Evolutionary conservation across 805 yeast genomes (phyloP), one percentile per base, ranked within the genome.

Genomic region (Candida corydali): DNA sequence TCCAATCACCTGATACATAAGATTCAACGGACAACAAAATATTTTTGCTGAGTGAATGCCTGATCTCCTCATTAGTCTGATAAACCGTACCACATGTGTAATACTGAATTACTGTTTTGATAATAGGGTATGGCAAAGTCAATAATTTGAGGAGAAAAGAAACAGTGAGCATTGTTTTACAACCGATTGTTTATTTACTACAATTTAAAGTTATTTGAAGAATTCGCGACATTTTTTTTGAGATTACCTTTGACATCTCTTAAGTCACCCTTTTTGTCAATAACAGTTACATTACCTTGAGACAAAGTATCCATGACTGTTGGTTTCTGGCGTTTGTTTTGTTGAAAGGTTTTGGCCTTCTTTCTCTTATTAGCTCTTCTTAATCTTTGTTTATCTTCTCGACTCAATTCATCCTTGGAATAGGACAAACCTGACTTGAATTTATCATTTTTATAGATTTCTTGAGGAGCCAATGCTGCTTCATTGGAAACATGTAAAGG

Each of bases 401-500:
- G 75, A 9, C 82, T 71, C 57, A 89, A 66, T 59, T 89, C 98
- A 39, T 76, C 83, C 59, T 84, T 83, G 9, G 94, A 75, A 63
- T 84, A 77, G 3, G 87, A 80, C 46, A 83, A 72, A 51, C 96
- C 96, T 27, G 86, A 80, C 49, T 78, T 78, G 11, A 55, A 46
- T 50, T 76, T 73, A 10, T 70, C 65, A 34, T 70, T 65, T 54
- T 70, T 76, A 61, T 82, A 93, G 7, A 93, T 71, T 62, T 91
- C 98, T 65, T 91, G 98, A 26, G 98, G 98, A 2, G 98, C 98
- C 50, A 93, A 70, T 33, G 84, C 76, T 10, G 81, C 67, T 16
- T 81, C 86, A 23, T 75, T 65, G 2, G 93, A 77, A 64, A 85
- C 70, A 25, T 88, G 80, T 40, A 86, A 70, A 34, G 98, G 98